Percentiles rank a stretch among this genome's conserved stretches.
Evolutionary conservation across 495 filamentous ascomycete species (phyloP).

Genomic region (Penicillium parvum): DNA sequence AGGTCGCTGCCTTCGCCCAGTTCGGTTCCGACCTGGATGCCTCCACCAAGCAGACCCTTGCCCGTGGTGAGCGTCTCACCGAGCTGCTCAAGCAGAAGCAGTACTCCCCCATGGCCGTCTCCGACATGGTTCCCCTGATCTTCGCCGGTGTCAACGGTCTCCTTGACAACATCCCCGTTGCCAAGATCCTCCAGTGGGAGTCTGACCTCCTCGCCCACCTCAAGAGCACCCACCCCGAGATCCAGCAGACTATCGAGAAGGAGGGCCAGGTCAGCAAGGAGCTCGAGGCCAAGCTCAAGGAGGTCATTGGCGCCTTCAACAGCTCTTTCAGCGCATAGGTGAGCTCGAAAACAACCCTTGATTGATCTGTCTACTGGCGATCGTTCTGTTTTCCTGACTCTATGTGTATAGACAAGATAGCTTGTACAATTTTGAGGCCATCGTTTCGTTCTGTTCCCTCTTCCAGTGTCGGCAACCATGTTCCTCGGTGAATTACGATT

Average conservation of each 20-base stretch:
- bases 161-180: conserved; percentile 81
- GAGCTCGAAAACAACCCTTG: conserved; percentile 36
- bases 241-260: conserved; percentile 85
- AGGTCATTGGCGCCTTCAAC: conserved; percentile 75
- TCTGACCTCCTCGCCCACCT: conserved; percentile 88
- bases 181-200: conserved; percentile 87
- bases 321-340: conserved; percentile 77
- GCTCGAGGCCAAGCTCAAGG: conserved; percentile 79
- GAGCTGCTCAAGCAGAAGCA: conserved; percentile 99
- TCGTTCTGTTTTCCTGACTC: conserved; percentile 44
- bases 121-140: conserved; percentile 99
- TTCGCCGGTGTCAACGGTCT: conserved; percentile 98
- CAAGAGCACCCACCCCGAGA: conserved; percentile 79
- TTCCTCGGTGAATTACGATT: conserved; percentile 11
- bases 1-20: conserved; percentile 98
- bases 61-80: conserved; percentile 97
- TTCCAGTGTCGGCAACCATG: conserved; percentile 13
- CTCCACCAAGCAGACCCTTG: conserved; percentile 96
- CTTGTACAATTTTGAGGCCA: conserved; percentile 53
- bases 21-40: conserved; percentile 99
- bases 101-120: conserved; percentile 97
- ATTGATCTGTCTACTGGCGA: conserved; percentile 25
- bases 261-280: conserved; percentile 97
- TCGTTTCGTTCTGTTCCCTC: conserved; percentile 43
- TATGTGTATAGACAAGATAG: conserved; percentile 53